Evolutionary conservation across 1,284 basidiomycete genomes (phyloP), one percentile per base, ranked within the genome.

Genomic region (Trichosporon ovoides): DNA sequence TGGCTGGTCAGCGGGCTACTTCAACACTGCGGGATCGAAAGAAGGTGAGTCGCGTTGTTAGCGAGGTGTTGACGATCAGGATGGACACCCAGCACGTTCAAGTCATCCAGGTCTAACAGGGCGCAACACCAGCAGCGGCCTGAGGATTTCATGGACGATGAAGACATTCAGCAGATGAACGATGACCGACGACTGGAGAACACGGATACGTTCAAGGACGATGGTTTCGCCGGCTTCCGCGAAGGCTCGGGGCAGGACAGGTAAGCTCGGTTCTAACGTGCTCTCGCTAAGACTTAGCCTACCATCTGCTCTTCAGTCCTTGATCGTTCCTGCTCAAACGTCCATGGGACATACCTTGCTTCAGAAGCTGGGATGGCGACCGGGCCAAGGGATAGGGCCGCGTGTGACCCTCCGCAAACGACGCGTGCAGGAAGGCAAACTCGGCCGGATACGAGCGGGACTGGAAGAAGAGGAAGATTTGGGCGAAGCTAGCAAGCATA

Each of bases 131-230:
- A 81, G 16, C 73, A 76, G 62, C 82, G 83, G 11, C 85, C 88
- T 0, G 91, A 97, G 72, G 95, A 98, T 74, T 98, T 92, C 74
- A 98, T 98, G 95, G 95, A 98, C 77, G 95, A 97, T 46, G 96
- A 98, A 77, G 95, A 97, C 75, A 78, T 95, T 16, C 84, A 86
- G 37, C 89, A 90, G 63, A 74, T 88, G 60, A 83, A 82, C 38
- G 88, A 90, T 51, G 84, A 83, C 66, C 81, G 86, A 64, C 84
- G 84, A 48, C 75, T 95, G 11, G 87, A 90, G 69, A 77, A 75
- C 55, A 78, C 75, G 2, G 73, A 76, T 3, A 73, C 70, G 0
- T 78, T 78, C 60, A 63, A 62, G 20, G 83, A 84, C 85, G 76
- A 88, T 85, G 83, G 85, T 18, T 77, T 83, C 1, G 84, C 81